Evolutionary conservation across 495 filamentous ascomycete species (phyloP).

Genomic region (Aspergillus nidulans): DNA sequence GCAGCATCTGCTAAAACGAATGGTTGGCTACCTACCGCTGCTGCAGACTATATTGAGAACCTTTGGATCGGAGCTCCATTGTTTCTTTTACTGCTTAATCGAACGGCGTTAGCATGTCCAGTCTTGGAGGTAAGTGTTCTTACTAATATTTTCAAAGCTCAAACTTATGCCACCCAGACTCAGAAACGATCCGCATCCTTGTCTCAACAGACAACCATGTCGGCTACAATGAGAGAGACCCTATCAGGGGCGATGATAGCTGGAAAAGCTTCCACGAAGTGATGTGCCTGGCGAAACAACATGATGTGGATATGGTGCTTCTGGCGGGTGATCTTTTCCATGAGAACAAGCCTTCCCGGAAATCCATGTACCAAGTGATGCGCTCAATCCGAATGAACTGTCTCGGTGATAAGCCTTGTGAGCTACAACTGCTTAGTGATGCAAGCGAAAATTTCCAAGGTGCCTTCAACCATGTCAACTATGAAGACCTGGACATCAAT

Average conservation of each 20-base stretch:
- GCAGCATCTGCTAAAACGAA: background rate
- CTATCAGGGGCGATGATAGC: constrained; percentile 90
- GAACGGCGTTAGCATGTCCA: constrained; percentile 22
- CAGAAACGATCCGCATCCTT: constrained; percentile 92
- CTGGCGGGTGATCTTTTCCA: constrained; percentile 95
- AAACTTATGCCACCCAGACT: constrained; percentile 41
- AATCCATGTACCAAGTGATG: constrained; percentile 97
- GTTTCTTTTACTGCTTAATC: background rate
- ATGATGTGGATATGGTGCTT: constrained; percentile 95
- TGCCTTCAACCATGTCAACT: constrained; percentile 90
- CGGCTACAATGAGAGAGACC: constrained; percentile 89
- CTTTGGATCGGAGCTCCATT: background rate
- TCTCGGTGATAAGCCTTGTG: constrained; percentile 89
- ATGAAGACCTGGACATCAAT: constrained; percentile 96
- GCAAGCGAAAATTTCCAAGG: constrained; percentile 81
- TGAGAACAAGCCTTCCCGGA: constrained; percentile 96
- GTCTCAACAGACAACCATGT: constrained; percentile 96
- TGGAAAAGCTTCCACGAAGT: constrained; percentile 96
- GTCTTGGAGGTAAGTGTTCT: constrained; percentile 21
- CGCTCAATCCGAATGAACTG: constrained; percentile 87
- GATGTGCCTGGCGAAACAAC: constrained; percentile 81
- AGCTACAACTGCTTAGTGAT: constrained; percentile 92
- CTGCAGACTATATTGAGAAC: background rate
- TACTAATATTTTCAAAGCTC: background rate
- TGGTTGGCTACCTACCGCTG: background rate